Evolutionary conservation across 148 eudicot genomes (phyloP).

Genomic region (Rhododendron williamsianum): DNA sequence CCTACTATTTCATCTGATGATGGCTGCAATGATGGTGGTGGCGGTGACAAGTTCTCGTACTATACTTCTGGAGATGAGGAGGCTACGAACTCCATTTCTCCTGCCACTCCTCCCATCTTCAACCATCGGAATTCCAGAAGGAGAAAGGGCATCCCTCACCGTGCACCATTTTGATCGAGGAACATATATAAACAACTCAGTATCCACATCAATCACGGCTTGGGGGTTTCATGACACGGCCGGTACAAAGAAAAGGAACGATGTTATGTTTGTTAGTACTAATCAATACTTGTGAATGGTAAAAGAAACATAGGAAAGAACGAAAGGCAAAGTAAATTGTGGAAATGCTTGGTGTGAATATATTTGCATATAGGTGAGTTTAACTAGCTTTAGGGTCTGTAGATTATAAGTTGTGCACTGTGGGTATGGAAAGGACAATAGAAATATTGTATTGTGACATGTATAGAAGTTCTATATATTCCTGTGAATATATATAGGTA

Average conservation of each 20-base stretch:
- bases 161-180: conserved; percentile 31
- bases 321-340: not conserved
- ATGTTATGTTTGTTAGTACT: no score
- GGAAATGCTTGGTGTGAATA: not conserved
- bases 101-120: conserved; percentile 35
- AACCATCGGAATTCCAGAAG: conserved; percentile 34
- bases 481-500: not conserved
- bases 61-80: conserved; percentile 20
- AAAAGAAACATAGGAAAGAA: not conserved
- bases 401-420: not conserved
- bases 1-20: not conserved
- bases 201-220: not conserved
- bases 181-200: not conserved
- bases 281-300: not conserved
- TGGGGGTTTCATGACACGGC: not conserved
- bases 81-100: conserved; percentile 22
- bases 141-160: conserved; percentile 44
- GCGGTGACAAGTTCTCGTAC: conserved; percentile 4
- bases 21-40: conserved; percentile 8
- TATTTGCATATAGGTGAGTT: not conserved
- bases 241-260: not conserved
- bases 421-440: not conserved
- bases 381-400: not conserved
- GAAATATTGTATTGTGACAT: not conserved
- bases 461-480: not conserved